A percentile compares a stretch with the other conserved stretches of the same genome.
Conservation (phyloP, 176 grass and related monocot species). For the Hordeum marinum region DNA sequence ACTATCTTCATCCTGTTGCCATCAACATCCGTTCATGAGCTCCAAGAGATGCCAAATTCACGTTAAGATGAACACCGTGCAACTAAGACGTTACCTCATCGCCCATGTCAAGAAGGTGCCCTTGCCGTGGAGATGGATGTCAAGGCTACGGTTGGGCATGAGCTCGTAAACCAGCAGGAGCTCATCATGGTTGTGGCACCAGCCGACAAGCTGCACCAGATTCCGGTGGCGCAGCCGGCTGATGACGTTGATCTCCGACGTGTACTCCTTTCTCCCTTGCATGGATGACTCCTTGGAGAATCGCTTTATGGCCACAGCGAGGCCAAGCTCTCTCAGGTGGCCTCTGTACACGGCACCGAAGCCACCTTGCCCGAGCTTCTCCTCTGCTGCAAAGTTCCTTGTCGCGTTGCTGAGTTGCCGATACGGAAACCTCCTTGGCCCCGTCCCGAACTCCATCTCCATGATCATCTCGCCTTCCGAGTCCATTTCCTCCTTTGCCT, state of each 20-base stretch:
- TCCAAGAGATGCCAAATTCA: background rate
- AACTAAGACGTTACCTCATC: background rate
- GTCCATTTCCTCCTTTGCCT: background rate
- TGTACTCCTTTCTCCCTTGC: constrained; percentile 48
- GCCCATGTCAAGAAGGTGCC: constrained; percentile 31
- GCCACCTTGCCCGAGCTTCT: constrained; percentile 70
- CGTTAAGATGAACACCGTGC: background rate
- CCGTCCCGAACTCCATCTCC: constrained; percentile 34
- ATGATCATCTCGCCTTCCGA: background rate
- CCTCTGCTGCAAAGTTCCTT: constrained; percentile 23
- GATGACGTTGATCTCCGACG: constrained; percentile 47
- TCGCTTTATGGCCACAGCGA: constrained; percentile 43
- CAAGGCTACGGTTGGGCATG: constrained; percentile 34
- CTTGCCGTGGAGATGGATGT: constrained; percentile 30
- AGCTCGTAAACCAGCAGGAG: constrained; percentile 33
- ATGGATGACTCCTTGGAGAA: constrained; percentile 26
- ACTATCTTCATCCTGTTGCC: constrained; percentile 14
- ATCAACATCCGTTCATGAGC: background rate
- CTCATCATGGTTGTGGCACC: constrained; percentile 26
- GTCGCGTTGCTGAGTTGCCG: constrained; percentile 29
- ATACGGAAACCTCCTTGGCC: constrained; percentile 32
- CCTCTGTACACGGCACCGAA: constrained; percentile 43
- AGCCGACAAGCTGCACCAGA: constrained; percentile 31
- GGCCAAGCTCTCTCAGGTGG: background rate
- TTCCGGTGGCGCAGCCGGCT: constrained; percentile 28